A percentile compares a stretch with the other conserved stretches of the same genome.
Evolutionary conservation across 495 filamentous ascomycete species (phyloP).

Genomic region (Recurvomyces mirabilis): DNA sequence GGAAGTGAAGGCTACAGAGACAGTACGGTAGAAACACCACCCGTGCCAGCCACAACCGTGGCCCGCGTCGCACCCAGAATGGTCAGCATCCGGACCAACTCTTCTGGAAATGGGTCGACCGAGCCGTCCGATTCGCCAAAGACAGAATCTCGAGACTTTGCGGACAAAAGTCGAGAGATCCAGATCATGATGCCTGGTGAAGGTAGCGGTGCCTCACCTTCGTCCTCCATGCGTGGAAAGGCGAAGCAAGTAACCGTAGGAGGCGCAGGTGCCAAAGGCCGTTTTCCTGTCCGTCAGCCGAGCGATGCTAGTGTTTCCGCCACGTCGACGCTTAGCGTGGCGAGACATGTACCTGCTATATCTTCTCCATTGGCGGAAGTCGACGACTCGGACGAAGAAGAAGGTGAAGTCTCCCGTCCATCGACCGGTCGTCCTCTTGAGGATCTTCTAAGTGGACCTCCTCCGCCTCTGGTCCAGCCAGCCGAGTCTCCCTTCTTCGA

Average conservation of each 20-base stretch:
- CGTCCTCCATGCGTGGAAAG: constrained; percentile 17
- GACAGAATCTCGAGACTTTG: constrained; percentile 14
- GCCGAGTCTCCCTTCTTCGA: constrained; percentile 26
- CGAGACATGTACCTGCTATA: constrained; percentile 14
- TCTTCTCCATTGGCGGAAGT: constrained; percentile 16
- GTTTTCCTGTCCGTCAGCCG: constrained; percentile 15
- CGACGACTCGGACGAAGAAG: constrained; percentile 20
- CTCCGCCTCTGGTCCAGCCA: constrained; percentile 11
- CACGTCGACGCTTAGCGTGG: not conserved
- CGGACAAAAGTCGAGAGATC: constrained; percentile 18
- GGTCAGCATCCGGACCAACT: constrained; percentile 65
- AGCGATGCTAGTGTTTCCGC: constrained; percentile 19
- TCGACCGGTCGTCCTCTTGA: no score
- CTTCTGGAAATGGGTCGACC: constrained; percentile 29
- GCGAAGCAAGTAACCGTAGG: constrained; percentile 25
- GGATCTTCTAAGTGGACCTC: no score
- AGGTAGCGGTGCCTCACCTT: constrained; percentile 9
- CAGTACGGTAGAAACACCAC: constrained; percentile 64
- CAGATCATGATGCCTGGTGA: constrained; percentile 28
- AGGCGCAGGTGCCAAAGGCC: constrained; percentile 7
- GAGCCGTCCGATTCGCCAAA: constrained; percentile 5
- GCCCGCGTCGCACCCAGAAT: constrained; percentile 77
- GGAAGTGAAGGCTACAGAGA: constrained; percentile 87
- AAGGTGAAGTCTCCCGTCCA: constrained; percentile 21
- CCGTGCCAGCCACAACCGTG: constrained; percentile 71